A percentile compares a stretch with the other conserved stretches of the same genome.
These are phyloP conservation scores for Perkinsus marinus DNA, from an alignment of 169 alveolate species.

Conservation along the genomic window DNA sequence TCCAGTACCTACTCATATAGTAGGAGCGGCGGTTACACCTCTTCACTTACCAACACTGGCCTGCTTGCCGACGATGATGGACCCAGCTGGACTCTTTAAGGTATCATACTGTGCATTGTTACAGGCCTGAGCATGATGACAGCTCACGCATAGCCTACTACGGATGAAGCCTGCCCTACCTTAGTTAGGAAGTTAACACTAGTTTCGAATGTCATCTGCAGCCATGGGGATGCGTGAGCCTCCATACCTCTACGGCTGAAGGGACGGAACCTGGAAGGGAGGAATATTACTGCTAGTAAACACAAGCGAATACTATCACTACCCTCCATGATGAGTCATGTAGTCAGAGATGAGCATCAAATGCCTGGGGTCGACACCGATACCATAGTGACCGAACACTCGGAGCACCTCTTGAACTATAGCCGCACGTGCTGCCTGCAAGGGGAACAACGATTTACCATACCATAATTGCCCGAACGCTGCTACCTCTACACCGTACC, in stretches of 20 bases:
- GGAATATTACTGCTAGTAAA: background rate
- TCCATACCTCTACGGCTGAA: conserved; percentile 55
- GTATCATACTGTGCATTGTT: background rate
- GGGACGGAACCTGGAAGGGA: background rate
- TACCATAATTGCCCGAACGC: too few species aligned
- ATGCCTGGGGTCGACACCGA: conserved; percentile 87
- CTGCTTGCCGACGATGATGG: background rate
- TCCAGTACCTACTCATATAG: background rate
- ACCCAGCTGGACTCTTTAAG: background rate
- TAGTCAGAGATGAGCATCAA: conserved; percentile 88
- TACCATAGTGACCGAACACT: conserved; percentile 91
- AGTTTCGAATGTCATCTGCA: conserved; percentile 93
- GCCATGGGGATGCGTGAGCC: conserved; percentile 75
- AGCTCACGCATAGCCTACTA: background rate
- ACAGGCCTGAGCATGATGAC: background rate
- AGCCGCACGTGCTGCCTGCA: conserved; percentile 82
- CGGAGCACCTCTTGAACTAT: conserved; percentile 79
- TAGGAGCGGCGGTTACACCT: too few species aligned
- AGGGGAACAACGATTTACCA: too few species aligned
- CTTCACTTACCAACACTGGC: background rate
- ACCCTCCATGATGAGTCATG: conserved; percentile 85
- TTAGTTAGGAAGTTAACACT: conserved; percentile 78
- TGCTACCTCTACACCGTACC: conserved; percentile 89
- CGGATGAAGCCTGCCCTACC: conserved; percentile 10
- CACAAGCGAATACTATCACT: background rate